A percentile compares a stretch with the other conserved stretches of the same genome.
Conservation (phyloP, 2,329 filamentous ascomycete species). For the Sarocladium strictum region DNA sequence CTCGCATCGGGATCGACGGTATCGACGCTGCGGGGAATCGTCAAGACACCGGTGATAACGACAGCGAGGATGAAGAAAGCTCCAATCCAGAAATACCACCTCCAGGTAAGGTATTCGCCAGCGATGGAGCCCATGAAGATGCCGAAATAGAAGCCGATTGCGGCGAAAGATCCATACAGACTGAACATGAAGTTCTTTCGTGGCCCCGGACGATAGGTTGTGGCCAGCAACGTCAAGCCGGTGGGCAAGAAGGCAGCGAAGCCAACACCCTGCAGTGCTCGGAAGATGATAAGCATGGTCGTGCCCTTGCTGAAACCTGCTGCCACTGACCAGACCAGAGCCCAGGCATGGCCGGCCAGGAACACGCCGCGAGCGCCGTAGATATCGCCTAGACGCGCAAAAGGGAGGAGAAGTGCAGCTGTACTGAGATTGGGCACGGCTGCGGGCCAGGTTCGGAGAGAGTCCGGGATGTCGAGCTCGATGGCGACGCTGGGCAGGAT, state of each 20-base stretch:
- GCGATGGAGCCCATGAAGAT: constrained; percentile 61
- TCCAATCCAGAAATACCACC: constrained; percentile 68
- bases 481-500: constrained; percentile 60
- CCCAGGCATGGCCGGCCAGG: constrained; percentile 55
- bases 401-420: constrained; percentile 54
- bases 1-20: constrained; percentile 18
- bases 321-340: constrained; percentile 62
- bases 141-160: constrained; percentile 55
- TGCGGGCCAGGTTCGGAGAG: constrained; percentile 57
- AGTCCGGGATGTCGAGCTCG: constrained; percentile 58
- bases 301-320: constrained; percentile 63
- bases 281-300: constrained; percentile 66
- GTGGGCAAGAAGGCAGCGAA: constrained; percentile 67
- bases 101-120: constrained; percentile 55
- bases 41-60: constrained; percentile 35
- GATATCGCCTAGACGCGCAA: constrained; percentile 56
- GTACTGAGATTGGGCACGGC: constrained; percentile 55
- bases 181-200: constrained; percentile 63
- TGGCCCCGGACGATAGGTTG: constrained; percentile 62
- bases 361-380: constrained; percentile 58
- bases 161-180: constrained; percentile 52
- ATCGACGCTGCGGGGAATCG: constrained; percentile 30
- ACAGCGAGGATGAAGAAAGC: constrained; percentile 35
- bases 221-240: constrained; percentile 63
- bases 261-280: constrained; percentile 69